Conservation (phyloP, 768 basidiomycete species). For the Suillus subalutaceus region DNA sequence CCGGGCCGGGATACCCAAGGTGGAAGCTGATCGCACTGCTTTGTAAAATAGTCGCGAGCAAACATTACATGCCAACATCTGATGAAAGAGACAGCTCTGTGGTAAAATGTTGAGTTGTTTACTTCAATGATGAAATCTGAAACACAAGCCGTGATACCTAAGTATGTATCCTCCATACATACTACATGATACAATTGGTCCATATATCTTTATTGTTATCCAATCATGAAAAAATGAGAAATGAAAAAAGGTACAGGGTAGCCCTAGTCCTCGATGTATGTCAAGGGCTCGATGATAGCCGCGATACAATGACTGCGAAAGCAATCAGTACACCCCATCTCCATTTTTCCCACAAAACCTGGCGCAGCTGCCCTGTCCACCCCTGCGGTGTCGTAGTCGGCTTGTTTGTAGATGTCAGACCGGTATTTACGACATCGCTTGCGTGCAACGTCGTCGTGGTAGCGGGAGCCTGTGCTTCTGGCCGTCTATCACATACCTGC, state of each 20-base stretch:
- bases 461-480: slow-evolving; percentile 17
- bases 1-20: not conserved
- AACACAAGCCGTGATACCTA: not conserved
- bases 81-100: not conserved
- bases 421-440: slow-evolving; percentile 8
- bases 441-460: slow-evolving; percentile 21
- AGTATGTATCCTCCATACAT: slow-evolving; percentile 8
- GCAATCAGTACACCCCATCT: slow-evolving; percentile 79
- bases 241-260: slow-evolving; percentile 12
- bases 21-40: not conserved
- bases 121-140: not conserved
- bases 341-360: slow-evolving; percentile 83
- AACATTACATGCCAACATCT: not conserved
- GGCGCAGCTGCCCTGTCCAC: slow-evolving; percentile 64
- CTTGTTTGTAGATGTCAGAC: slow-evolving; percentile 31
- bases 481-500: slow-evolving; percentile 26
- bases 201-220: slow-evolving; percentile 10
- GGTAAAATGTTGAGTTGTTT: not conserved
- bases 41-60: not conserved
- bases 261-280: slow-evolving; percentile 1
- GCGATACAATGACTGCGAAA: slow-evolving; percentile 75
- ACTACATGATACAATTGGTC: slow-evolving; percentile 9
- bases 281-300: slow-evolving; percentile 60
- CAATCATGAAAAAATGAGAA: slow-evolving; percentile 9
- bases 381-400: slow-evolving; percentile 41